phyloP scores from a whole-genome alignment of 139 green algal species.

The Chlamydomonas sp. region DNA sequence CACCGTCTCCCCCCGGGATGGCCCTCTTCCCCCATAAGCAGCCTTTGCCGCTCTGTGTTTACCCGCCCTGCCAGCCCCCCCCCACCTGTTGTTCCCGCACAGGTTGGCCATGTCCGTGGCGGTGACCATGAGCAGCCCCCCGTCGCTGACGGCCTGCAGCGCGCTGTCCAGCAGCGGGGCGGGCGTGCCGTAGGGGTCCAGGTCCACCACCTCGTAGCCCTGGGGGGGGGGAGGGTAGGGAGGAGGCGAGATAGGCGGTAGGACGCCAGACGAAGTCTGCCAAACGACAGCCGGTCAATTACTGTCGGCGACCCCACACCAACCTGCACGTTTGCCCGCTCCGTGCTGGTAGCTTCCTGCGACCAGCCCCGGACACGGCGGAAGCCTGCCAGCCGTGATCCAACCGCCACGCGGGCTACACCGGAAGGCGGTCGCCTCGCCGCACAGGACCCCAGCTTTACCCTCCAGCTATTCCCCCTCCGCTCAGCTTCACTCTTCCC shows the following conservation, averaged over 20 bases:
- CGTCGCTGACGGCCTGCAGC: conserved; percentile 91
- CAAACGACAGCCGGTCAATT: too few species aligned
- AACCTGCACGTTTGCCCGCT: too few species aligned
- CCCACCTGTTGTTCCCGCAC: conserved; percentile 94
- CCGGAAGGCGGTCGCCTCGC: too few species aligned
- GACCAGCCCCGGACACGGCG: too few species aligned
- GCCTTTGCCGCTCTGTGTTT: background rate
- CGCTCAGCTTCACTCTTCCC: background rate
- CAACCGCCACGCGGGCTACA: too few species aligned
- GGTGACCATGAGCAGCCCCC: conserved; percentile 94
- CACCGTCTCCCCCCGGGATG: too few species aligned
- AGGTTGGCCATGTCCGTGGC: conserved; percentile 99
- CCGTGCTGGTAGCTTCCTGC: too few species aligned
- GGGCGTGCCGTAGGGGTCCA: conserved; percentile 97
- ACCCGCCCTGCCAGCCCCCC: background rate
- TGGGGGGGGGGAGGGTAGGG: conserved; percentile 7
- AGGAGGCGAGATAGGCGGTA: too few species aligned
- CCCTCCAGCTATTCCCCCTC: background rate
- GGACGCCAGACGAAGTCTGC: too few species aligned
- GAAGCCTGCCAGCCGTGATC: too few species aligned
- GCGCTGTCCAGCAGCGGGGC: conserved; percentile 90
- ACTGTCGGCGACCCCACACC: too few species aligned
- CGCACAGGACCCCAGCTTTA: background rate
- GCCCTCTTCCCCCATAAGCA: background rate
- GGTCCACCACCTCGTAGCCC: conserved; percentile 92